Conservation (phyloP, 257 asterid genomes). For the Capsicum pubescens region DNA sequence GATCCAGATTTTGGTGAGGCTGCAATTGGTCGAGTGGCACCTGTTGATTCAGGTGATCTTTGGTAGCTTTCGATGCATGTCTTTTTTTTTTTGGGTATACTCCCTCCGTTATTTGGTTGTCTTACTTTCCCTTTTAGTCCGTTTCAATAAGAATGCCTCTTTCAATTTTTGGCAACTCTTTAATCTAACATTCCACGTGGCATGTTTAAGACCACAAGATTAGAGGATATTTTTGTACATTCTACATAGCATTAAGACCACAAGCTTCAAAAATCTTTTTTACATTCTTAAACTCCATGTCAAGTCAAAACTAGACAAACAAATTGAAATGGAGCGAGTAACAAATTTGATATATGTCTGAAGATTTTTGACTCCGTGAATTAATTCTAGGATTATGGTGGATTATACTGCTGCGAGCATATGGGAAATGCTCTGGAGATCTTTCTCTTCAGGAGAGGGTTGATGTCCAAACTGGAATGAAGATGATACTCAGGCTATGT, state of each 20-base stretch:
- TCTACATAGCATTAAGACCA: too few relatives aligned
- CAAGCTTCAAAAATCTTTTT: too few relatives aligned
- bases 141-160: too few relatives aligned
- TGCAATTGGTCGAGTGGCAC: conserved; percentile 94
- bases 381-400: conserved; percentile 74
- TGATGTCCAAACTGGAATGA: conserved; percentile 80
- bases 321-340: background rate
- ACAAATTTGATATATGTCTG: background rate
- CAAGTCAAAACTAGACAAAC: too few relatives aligned
- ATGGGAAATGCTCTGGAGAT: conserved; percentile 80
- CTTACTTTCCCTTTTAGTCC: too few relatives aligned
- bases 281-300: too few relatives aligned
- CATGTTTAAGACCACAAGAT: too few relatives aligned
- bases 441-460: conserved; percentile 78
- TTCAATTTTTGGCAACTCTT: too few relatives aligned
- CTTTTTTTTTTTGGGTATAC: background rate
- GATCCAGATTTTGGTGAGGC: conserved; percentile 98
- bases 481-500: conserved; percentile 76
- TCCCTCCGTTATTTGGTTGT: too few relatives aligned
- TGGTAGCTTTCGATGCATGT: conserved; percentile 8
- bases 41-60: conserved; percentile 79
- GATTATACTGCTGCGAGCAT: conserved; percentile 81
- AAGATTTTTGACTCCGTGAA: conserved; percentile 14
- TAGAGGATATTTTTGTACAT: too few relatives aligned
- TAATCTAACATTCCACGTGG: too few relatives aligned